phyloP scores from a whole-genome alignment of 345 rosid genomes.

The Rhodomyrtus tomentosa region DNA sequence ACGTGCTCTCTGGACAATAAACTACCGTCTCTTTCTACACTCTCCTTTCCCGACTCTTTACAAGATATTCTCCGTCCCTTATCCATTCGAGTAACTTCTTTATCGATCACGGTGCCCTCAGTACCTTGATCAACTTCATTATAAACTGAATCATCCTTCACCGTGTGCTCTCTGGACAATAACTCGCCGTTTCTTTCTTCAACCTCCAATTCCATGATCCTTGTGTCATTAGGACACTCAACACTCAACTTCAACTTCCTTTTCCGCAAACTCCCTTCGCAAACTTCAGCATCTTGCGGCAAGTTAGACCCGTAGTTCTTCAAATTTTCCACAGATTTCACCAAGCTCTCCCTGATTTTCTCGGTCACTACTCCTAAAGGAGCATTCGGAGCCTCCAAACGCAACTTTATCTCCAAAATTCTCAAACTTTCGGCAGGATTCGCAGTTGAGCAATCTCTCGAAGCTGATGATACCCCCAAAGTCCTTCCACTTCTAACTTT shows the following conservation, averaged over 20 bases:
- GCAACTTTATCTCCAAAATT: background rate
- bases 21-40: background rate
- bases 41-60: background rate
- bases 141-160: background rate
- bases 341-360: background rate
- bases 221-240: background rate
- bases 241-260: constrained; percentile 9
- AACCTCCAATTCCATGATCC: constrained; percentile 1
- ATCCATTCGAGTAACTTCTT: background rate
- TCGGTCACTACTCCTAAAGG: background rate
- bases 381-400: background rate
- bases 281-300: background rate
- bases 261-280: constrained; percentile 1
- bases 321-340: constrained; percentile 13
- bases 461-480: background rate
- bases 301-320: background rate
- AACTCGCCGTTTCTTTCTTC: background rate
- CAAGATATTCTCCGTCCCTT: background rate
- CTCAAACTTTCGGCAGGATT: background rate
- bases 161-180: background rate
- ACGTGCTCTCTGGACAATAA: background rate
- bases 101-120: background rate
- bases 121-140: background rate
- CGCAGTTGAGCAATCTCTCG: background rate
- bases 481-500: background rate